Base-by-base conservation (phyloP, 805 yeast genomes). In the Ogataea ganodermae region DNA sequence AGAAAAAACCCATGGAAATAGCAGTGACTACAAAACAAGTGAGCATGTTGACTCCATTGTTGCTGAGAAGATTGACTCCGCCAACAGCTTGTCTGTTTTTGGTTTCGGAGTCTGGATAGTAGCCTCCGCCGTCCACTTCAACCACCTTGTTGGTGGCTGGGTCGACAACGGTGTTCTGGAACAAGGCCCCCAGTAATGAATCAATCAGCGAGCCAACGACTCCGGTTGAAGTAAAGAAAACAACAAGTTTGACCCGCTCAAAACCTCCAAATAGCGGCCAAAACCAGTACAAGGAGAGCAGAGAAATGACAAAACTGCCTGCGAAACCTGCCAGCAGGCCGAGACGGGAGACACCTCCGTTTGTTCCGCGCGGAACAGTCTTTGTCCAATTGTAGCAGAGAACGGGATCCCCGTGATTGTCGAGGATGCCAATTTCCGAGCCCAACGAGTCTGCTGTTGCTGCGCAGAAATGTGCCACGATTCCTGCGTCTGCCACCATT, bases 381-480 rank as follows among this genome's bases (percentile, higher is more conserved):
- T 35, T 47, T 7, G 42, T 27, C 50, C 53, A 50, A 27, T 50
- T 35, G 31, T 43, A 46, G 39, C 46, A 39, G 14, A 27, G 14
- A 5, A 32, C 14, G 24, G 44, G 22, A 39, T 24, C 32, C 45
- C 46, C 16, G 23, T 18, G 12, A 38, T 30, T 27, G 20, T 6
- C 5, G 52, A 51, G 39, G 14, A 51, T 46, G 6, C 56, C 54
- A 17, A 53, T 26, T 32, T 51, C 56, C 14, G 49, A 46, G 14
- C 52, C 48, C 35, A 42, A 30, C 1, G 54, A 45, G 26, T 49
- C 58, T 3, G 52, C 43, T 7, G 50, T 47, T 2, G 51, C 52
- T n/a, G 53, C 39, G 28, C 52, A 46, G 32, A 27, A 27, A 12
- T 27, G 31, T 6, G 31, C 31, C 10, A 27, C 31, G 4, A 27